Evolutionary conservation across 768 basidiomycete genomes (phyloP).

Genomic region (Mycena latifolia): DNA sequence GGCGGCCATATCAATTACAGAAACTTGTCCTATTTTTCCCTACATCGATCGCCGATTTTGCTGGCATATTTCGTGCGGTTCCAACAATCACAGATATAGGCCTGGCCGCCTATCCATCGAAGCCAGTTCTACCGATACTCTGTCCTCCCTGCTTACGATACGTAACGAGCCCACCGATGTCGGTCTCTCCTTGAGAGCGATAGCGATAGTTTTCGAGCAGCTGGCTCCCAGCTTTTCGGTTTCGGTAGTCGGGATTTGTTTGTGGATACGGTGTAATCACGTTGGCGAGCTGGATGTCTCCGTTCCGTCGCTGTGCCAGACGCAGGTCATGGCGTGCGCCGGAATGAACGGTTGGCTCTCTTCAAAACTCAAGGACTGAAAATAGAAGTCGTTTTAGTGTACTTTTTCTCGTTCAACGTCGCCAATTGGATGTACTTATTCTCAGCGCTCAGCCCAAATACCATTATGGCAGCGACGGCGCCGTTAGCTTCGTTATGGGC

Average conservation of each 20-base stretch:
- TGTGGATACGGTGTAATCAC: conserved; percentile 1
- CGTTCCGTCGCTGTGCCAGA: too few species aligned
- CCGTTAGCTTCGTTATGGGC: conserved; percentile 32
- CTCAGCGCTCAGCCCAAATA: conserved; percentile 21
- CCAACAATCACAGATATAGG: conserved; percentile 10
- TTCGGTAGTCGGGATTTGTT: background rate
- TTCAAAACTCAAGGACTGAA: too few species aligned
- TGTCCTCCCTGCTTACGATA: background rate
- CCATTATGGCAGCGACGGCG: conserved; percentile 25
- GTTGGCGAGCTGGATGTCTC: conserved; percentile 9
- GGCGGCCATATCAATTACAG: background rate
- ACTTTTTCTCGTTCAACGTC: conserved; percentile 27
- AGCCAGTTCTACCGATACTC: background rate
- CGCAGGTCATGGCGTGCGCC: too few species aligned
- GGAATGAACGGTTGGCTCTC: too few species aligned
- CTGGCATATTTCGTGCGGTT: background rate
- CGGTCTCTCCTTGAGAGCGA: background rate
- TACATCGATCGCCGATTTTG: conserved; percentile 1
- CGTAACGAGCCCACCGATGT: conserved; percentile 2
- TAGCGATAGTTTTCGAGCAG: background rate
- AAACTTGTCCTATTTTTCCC: conserved; percentile 7
- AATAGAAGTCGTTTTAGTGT: too few species aligned
- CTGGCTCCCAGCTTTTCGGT: too few species aligned
- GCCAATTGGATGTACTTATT: conserved; percentile 34
- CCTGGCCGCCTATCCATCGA: background rate